Base-by-base conservation (phyloP, 73 alveolate genomes). In the Breviolum minutum region DNA sequence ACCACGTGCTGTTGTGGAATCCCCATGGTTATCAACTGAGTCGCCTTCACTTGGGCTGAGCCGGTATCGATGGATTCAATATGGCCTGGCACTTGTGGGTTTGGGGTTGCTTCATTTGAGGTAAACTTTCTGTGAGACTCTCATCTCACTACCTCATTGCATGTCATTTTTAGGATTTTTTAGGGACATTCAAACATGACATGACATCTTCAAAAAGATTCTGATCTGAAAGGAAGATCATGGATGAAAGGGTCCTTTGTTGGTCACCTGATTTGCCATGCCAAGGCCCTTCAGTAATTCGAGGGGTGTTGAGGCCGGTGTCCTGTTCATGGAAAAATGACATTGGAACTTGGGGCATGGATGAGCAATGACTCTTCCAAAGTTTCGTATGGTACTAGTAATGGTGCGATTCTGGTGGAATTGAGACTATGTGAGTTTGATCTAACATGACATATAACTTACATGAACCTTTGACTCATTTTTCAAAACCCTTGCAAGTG, bases 61-160 rank as follows among this genome's bases (percentile, higher is more conserved):
- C 74, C 98, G 74, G 29, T 68, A 92, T 61, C 98, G 98, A 30
- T 92, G 98, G 98, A 54, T 92, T 40, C 98, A 92, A 69, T 92
- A 92, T 54, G 98, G 98, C 29, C 64, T 24, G 61, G 97, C 4
- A 13, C 66, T 17, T 22, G 48, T 29, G 63, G 17, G n/a, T 68
- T 22, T 68, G 17, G 77, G 6, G 77, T 68, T 22, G 1, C 77
- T 14, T 22, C 77, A 68, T 22, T 68, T 68, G 77, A 17, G 54
- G 54, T 40, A 40, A 40, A 40, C 54, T 40, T 40, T 40, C 54
- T 40, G 54, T 40, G 3, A 40, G n/a, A n/a, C n/a, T 40, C 54
- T 40, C 54, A 40, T 40, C 54, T 40, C 54, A 40, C n/a, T n/a
- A n/a, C 54, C 54, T 40, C 54, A 40, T 40, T 40, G 54, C 54